A percentile compares a stretch with the other conserved stretches of the same genome.
These are phyloP conservation scores for Saxispiralis lemnorum DNA, from an alignment of 495 filamentous ascomycete species.

Conservation along the genomic window DNA sequence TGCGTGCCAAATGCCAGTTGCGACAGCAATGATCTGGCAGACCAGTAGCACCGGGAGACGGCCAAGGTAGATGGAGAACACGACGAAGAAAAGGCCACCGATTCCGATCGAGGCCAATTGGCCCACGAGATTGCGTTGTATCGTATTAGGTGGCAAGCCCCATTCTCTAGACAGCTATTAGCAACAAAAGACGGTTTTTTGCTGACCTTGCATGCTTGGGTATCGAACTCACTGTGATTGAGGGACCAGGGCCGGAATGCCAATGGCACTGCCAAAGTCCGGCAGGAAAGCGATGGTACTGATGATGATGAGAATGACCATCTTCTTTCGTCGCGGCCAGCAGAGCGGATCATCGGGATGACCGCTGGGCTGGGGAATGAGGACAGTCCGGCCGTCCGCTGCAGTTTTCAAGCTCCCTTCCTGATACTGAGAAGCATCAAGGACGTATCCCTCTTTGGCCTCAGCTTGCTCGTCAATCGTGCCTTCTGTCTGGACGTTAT, in stretches of 20 bases:
- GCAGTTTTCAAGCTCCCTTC: too few species aligned
- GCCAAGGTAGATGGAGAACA: conserved; percentile 40
- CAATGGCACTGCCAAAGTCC: conserved; percentile 39
- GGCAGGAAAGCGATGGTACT: conserved; percentile 36
- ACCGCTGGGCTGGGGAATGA: conserved; percentile 42
- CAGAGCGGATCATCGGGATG: conserved; percentile 43
- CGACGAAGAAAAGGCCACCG: conserved; percentile 38
- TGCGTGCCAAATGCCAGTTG: conserved; percentile 37
- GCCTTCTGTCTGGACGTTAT: too few species aligned
- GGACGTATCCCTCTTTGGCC: too few species aligned
- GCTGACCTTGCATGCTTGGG: too few species aligned
- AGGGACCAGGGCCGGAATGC: conserved; percentile 35
- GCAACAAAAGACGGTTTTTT: too few species aligned
- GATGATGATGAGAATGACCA: conserved; percentile 36
- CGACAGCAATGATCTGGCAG: conserved; percentile 32
- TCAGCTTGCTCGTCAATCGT: too few species aligned
- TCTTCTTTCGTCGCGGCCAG: conserved; percentile 36
- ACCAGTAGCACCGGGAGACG: conserved; percentile 43
- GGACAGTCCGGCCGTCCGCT: conserved; percentile 30
- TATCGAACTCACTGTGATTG: too few species aligned
- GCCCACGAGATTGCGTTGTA: conserved; percentile 37
- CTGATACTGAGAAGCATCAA: too few species aligned
- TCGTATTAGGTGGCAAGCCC: conserved; percentile 30
- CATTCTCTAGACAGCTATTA: conserved; percentile 31
- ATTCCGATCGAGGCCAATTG: conserved; percentile 42